Conservation (phyloP, 257 asterid genomes). For the Gynochthodes officinalis region DNA sequence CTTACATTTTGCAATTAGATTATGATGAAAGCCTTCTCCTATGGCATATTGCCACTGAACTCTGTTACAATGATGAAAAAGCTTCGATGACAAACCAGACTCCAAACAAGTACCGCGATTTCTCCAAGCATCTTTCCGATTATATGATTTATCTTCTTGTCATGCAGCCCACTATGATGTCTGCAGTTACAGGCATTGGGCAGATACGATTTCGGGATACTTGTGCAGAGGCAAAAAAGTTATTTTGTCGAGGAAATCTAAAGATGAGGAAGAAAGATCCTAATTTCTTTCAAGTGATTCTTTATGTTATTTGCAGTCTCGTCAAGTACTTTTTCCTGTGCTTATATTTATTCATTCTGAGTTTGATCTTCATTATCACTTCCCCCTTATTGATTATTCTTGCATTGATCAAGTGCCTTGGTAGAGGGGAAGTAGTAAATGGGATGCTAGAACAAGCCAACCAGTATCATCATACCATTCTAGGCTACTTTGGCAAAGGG, state of each 20-base stretch:
- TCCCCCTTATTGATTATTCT: slow-evolving; percentile 11
- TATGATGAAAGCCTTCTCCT: slow-evolving; percentile 49
- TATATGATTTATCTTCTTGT: slow-evolving; percentile 59
- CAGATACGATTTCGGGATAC: slow-evolving; percentile 56
- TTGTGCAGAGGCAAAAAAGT: slow-evolving; percentile 41
- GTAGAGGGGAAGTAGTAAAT: neutral
- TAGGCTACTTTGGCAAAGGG: slow-evolving; percentile 8
- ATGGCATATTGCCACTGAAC: slow-evolving; percentile 65
- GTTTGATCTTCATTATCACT: slow-evolving; percentile 9
- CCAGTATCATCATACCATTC: neutral
- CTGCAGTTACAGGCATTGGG: slow-evolving; percentile 53
- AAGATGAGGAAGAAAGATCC: slow-evolving; percentile 13
- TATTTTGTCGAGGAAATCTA: slow-evolving; percentile 7
- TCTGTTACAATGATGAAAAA: slow-evolving; percentile 30
- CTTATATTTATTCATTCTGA: neutral
- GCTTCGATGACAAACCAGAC: neutral
- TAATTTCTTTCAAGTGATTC: slow-evolving; percentile 4
- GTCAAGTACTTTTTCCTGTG: slow-evolving; percentile 10
- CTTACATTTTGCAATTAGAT: slow-evolving; percentile 24
- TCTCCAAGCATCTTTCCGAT: slow-evolving; percentile 49
- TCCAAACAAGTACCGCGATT: slow-evolving; percentile 2
- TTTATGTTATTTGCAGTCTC: slow-evolving; percentile 9
- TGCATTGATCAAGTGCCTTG: neutral
- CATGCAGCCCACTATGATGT: slow-evolving; percentile 52
- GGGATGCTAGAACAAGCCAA: neutral